phyloP scores from a whole-genome alignment of 768 basidiomycete species.

The Mycena olivaceomarginata region DNA sequence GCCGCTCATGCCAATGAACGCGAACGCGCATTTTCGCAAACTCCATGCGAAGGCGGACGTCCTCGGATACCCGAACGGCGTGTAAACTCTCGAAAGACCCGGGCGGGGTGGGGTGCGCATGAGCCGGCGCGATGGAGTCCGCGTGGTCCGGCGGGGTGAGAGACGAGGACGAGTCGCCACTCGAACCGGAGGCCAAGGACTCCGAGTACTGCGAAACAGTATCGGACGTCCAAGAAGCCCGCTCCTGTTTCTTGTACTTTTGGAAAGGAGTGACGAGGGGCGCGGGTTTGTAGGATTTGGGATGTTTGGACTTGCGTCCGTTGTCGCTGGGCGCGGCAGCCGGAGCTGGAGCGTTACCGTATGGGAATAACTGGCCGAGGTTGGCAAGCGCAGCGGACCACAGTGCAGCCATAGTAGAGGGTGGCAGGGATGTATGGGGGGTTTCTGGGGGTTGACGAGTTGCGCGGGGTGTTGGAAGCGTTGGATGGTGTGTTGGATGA shows the following conservation, averaged over 20 bases:
- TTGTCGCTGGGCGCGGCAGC: background rate
- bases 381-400: constrained; percentile 2
- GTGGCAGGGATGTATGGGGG: background rate
- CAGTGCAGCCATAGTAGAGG: background rate
- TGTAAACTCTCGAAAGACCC: background rate
- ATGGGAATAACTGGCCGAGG: background rate
- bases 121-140: background rate
- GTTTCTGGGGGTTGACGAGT: constrained; percentile 18
- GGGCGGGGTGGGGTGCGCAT: background rate
- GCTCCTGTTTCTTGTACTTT: constrained; percentile 20
- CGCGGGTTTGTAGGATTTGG: constrained; percentile 6
- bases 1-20: background rate
- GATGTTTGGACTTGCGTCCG: background rate
- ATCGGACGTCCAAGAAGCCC: background rate
- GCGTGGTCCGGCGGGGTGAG: background rate
- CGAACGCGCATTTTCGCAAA: constrained; percentile 14
- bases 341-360: background rate
- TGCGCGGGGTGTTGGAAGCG: constrained; percentile 12
- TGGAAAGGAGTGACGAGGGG: constrained; percentile 28
- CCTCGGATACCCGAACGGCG: background rate
- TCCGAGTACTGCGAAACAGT: background rate
- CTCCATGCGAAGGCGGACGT: constrained; percentile 15
- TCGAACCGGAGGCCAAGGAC: background rate
- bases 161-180: background rate
- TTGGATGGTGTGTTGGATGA: background rate